Base-by-base conservation (phyloP, 805 yeast species). In the Candida namnaoensis region DNA sequence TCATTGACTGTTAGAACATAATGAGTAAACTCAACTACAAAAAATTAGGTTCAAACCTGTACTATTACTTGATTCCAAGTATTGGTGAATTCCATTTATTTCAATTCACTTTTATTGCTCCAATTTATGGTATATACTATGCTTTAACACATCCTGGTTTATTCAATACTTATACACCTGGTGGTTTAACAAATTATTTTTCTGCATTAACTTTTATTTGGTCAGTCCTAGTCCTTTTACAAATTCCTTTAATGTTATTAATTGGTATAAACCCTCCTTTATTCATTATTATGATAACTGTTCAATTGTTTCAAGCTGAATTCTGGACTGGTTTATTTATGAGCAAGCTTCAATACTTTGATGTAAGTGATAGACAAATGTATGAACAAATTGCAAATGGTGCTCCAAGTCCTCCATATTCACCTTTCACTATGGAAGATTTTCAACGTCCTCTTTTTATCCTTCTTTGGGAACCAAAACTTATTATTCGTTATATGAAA, bases 91-190 rank as follows among this genome's bases (percentile, higher is more conserved):
- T 30, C 33, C 33, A 38, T 64, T 67, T 41, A 66, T 55, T 38
- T 72, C 57, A 25, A 67, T 59, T 12, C 19, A 71, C 68, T 14
- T 68, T 65, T 43, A 63, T 62, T 41, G 68, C 60, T 14, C 73
- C 73, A 48, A 68, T 72, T 34, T 30, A 12, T 9, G 33, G n/a
- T 13, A 30, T 30, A 11, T 12, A 11, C 33, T 11, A 59, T 53
- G 2, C 68, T 71, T 53, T 68, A 68, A 19, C 66, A 60, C 66
- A 60, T 33, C 64, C 12, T 11, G 7, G 7, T 6, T 12, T 30
- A 13, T 12, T 30, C 3, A 12, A 12, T 5, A 5, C 7, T 12
- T 30, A 30, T 30, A 30, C 33, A 3, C n/a, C n/a, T 13, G 33
- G 7, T 12, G 3, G 3, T 30, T 30, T 11, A 6, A 8, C 6